A percentile compares a stretch with the other conserved stretches of the same genome.
Evolutionary conservation across 2,329 filamentous ascomycete species (phyloP).

Genomic region (Diplodia corticola): DNA sequence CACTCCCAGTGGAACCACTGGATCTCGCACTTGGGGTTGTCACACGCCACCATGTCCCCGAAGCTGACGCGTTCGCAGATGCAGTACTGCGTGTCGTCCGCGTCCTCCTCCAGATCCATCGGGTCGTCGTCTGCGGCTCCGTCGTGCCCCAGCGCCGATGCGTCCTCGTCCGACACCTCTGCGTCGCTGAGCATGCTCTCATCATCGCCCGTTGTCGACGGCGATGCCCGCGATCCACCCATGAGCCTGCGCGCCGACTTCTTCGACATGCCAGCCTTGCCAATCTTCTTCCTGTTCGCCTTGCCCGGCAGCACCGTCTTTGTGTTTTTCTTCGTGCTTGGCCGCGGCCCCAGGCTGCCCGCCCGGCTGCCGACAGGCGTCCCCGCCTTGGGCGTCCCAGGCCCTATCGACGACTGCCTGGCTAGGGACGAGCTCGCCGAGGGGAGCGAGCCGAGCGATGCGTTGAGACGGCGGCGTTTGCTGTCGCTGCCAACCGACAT

Average conservation of each 20-base stretch:
- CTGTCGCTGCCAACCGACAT: constrained; percentile 56
- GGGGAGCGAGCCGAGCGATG: constrained; percentile 54
- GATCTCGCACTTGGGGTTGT: constrained; percentile 76
- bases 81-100: constrained; percentile 77
- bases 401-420: constrained; percentile 62
- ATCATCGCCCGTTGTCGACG: constrained; percentile 50
- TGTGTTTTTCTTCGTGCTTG: constrained; percentile 47
- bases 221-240: constrained; percentile 40
- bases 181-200: constrained; percentile 56
- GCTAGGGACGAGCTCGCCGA: constrained; percentile 53
- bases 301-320: constrained; percentile 60
- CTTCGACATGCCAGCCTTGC: constrained; percentile 35
- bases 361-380: constrained; percentile 55
- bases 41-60: constrained; percentile 86
- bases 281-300: constrained; percentile 39
- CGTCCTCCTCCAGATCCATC: constrained; percentile 67
- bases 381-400: constrained; percentile 60
- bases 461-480: constrained; percentile 60
- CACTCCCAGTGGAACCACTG: constrained; percentile 86
- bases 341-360: constrained; percentile 58
- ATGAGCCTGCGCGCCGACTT: constrained; percentile 40
- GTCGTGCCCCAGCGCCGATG: constrained; percentile 46
- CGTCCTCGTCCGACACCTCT: constrained; percentile 50
- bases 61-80: constrained; percentile 80
- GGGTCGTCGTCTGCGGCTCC: constrained; percentile 75